A percentile compares a stretch with the other conserved stretches of the same genome.
phyloP scores from a whole-genome alignment of 1,284 basidiomycete genomes.

The Thelephora terrestris region DNA sequence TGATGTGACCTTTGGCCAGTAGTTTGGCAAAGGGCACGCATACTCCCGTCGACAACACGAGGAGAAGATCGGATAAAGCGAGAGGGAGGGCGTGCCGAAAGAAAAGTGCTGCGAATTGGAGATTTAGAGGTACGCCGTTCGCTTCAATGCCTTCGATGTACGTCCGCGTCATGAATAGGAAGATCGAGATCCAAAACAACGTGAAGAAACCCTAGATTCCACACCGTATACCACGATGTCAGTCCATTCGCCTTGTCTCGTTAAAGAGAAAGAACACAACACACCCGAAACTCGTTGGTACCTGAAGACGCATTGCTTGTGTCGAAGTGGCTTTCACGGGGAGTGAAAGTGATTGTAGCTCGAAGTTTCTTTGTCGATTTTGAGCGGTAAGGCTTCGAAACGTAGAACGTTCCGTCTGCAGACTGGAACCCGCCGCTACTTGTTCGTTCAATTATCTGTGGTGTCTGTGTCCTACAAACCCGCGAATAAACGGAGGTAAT shows the following conservation, averaged over 20 bases:
- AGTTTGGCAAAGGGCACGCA: slow-evolving; percentile 80
- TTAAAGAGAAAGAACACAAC: slow-evolving; percentile 16
- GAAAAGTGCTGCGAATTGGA: slow-evolving; percentile 82
- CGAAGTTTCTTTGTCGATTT: slow-evolving; percentile 56
- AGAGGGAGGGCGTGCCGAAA: slow-evolving; percentile 79
- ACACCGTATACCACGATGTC: background rate
- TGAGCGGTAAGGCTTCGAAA: slow-evolving; percentile 66
- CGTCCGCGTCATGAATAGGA: slow-evolving; percentile 69
- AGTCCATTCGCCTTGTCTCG: background rate
- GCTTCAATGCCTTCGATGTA: slow-evolving; percentile 70
- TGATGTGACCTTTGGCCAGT: slow-evolving; percentile 67
- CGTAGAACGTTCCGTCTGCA: slow-evolving; percentile 55
- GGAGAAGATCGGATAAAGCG: slow-evolving; percentile 74
- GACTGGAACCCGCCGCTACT: slow-evolving; percentile 41
- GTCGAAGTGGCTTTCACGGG: slow-evolving; percentile 79
- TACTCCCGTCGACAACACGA: slow-evolving; percentile 69
- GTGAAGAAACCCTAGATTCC: slow-evolving; percentile 77
- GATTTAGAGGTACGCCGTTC: slow-evolving; percentile 70
- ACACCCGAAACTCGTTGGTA: slow-evolving; percentile 77
- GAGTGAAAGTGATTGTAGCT: slow-evolving; percentile 74
- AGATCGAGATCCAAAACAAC: slow-evolving; percentile 85
- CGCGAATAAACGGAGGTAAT: no score
- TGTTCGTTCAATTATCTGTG: slow-evolving; percentile 7
- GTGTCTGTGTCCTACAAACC: no score
- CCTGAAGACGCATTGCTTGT: slow-evolving; percentile 63